Evolutionary conservation across 345 rosid genomes (phyloP).

Genomic region (Hypericum androsaemum): DNA sequence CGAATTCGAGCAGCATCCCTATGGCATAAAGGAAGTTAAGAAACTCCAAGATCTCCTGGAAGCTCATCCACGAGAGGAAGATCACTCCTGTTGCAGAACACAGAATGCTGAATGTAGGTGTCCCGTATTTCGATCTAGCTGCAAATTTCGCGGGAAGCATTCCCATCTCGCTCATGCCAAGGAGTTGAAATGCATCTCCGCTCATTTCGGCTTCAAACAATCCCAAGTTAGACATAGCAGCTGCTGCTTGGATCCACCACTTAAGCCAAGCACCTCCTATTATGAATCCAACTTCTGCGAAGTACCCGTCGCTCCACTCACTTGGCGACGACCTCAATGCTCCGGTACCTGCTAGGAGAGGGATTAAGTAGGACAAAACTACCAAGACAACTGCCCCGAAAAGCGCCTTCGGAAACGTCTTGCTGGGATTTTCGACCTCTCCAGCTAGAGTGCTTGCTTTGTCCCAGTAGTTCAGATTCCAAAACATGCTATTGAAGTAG

Average conservation of each 20-base stretch:
- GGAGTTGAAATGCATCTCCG: conserved; percentile 81
- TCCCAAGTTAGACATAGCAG: conserved; percentile 90
- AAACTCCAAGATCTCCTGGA: conserved; percentile 84
- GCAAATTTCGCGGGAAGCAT: conserved; percentile 78
- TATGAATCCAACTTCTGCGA: conserved; percentile 83
- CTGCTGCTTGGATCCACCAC: conserved; percentile 92
- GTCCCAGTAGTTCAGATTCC: conserved; percentile 97
- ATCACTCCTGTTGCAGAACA: conserved; percentile 82
- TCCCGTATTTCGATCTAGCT: conserved; percentile 71
- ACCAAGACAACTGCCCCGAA: conserved; percentile 74
- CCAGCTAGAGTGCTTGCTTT: conserved; percentile 93
- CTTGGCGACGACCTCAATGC: conserved; percentile 37
- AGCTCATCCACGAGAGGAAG: conserved; percentile 87
- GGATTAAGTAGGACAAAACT: conserved; percentile 61
- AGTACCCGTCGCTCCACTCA: conserved; percentile 88
- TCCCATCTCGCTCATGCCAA: conserved; percentile 90
- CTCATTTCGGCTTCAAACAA: conserved; percentile 98
- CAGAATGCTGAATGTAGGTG: conserved; percentile 78
- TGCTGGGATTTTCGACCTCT: conserved; percentile 71
- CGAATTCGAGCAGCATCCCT: conserved; percentile 86
- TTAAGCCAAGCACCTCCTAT: conserved; percentile 86
- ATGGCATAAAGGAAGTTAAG: conserved; percentile 74
- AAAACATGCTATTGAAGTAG: conserved; percentile 82
- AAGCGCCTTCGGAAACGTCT: conserved; percentile 83
- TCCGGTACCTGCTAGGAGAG: conserved; percentile 81